These are phyloP conservation scores for Taphrina betulina DNA, from an alignment of 1,139 yeast genomes.

Conservation along the genomic window DNA sequence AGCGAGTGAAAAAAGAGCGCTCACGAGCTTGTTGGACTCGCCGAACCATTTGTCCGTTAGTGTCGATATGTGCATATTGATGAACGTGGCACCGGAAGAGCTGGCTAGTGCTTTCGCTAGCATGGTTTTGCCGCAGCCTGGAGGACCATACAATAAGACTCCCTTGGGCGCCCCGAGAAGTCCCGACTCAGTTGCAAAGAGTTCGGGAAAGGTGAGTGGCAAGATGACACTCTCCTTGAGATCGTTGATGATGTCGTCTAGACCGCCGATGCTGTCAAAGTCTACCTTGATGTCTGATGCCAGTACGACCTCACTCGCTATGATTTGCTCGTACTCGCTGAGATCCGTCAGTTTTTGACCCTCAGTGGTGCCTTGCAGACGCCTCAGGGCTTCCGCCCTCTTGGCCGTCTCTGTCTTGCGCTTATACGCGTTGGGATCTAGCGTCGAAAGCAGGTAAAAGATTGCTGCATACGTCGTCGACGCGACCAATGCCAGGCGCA, in stretches of 20 bases:
- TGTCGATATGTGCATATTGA: constrained; percentile 89
- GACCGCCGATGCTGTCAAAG: constrained; percentile 81
- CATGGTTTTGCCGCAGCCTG: constrained; percentile 98
- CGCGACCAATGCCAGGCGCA: constrained; percentile 25
- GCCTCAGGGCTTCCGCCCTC: constrained; percentile 24
- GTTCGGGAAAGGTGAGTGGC: constrained; percentile 59
- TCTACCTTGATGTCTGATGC: constrained; percentile 77
- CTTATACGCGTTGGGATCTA: constrained; percentile 16
- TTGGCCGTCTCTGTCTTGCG: constrained; percentile 19
- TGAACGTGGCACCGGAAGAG: constrained; percentile 88
- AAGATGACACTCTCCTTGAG: constrained; percentile 81
- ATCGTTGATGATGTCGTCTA: constrained; percentile 77
- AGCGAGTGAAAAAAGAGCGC: constrained; percentile 89
- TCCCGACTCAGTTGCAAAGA: constrained; percentile 54
- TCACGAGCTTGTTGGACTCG: constrained; percentile 89
- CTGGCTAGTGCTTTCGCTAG: constrained; percentile 91
- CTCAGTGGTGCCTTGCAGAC: constrained; percentile 26
- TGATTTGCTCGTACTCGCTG: constrained; percentile 73
- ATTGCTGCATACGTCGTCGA: constrained; percentile 32
- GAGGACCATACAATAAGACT: constrained; percentile 89
- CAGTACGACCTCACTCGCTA: constrained; percentile 73
- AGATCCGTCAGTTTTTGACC: constrained; percentile 45
- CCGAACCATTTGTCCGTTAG: constrained; percentile 99
- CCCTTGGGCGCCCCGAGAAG: constrained; percentile 90
- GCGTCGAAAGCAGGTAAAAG: constrained; percentile 23